Evolutionary conservation across 2,329 filamentous ascomycete genomes (phyloP).

Genomic region (Penicillium frequentans): DNA sequence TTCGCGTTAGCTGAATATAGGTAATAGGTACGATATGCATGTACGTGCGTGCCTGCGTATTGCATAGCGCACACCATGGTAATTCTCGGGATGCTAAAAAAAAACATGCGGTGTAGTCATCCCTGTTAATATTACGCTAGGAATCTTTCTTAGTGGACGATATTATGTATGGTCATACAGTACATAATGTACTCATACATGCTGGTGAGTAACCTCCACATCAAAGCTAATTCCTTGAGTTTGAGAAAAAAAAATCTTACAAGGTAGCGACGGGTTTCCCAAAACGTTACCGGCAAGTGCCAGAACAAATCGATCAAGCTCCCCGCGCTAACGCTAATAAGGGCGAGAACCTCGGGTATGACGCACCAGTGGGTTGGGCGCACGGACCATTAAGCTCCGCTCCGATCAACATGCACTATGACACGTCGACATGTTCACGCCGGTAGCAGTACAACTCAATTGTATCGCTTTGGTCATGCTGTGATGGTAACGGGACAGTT

Average conservation of each 20-base stretch:
- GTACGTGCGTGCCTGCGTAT: not conserved
- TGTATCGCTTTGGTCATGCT: constrained; percentile 35
- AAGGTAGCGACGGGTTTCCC: not conserved
- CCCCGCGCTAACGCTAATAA: not conserved
- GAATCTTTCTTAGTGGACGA: too few relatives aligned
- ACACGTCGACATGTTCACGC: constrained; percentile 1
- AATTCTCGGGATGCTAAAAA: not conserved
- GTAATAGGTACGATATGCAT: not conserved
- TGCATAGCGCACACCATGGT: not conserved
- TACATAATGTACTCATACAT: not conserved
- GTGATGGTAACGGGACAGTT: constrained; percentile 37
- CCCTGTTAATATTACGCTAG: not conserved
- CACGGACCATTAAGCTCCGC: not conserved
- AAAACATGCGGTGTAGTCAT: constrained; percentile 2
- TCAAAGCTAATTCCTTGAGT: not conserved
- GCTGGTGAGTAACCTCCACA: not conserved
- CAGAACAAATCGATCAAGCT: not conserved
- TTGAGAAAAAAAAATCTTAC: not conserved
- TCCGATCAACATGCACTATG: not conserved
- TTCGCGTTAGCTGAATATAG: not conserved
- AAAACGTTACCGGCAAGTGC: not conserved
- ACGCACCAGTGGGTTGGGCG: not conserved
- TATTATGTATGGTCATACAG: too few relatives aligned
- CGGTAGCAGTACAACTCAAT: constrained; percentile 42
- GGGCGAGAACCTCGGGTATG: constrained; percentile 1